These are phyloP conservation scores for Sugiyamaella xylanicola DNA, from an alignment of 1,139 yeast genomes.

Conservation along the genomic window DNA sequence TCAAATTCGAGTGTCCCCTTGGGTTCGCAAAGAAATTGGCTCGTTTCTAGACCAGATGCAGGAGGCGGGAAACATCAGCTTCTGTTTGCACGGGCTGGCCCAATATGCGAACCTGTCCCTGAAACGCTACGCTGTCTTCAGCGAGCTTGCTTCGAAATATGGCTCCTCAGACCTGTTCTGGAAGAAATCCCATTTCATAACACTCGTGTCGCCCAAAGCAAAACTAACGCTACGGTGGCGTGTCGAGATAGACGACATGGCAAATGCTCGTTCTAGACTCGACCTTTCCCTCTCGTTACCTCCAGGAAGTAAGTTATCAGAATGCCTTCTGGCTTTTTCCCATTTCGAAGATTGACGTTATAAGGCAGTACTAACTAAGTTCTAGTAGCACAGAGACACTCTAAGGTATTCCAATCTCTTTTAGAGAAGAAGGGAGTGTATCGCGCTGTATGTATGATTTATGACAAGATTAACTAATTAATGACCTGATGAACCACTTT, in stretches of 20 bases:
- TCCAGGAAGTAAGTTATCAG: neutral
- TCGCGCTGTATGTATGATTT: constrained; percentile 9
- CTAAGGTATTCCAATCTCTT: constrained; percentile 10
- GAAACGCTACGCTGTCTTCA: constrained; percentile 29
- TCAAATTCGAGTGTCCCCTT: constrained; percentile 26
- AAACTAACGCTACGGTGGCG: constrained; percentile 27
- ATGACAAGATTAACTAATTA: constrained; percentile 3
- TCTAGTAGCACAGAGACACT: neutral
- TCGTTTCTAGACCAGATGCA: constrained; percentile 24
- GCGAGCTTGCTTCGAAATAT: constrained; percentile 22
- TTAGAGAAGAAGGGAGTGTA: constrained; percentile 9
- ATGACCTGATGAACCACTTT: too few relatives aligned
- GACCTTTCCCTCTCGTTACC: constrained; percentile 7
- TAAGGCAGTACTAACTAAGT: neutral
- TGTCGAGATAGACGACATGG: constrained; percentile 19
- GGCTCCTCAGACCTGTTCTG: constrained; percentile 26
- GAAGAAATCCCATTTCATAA: constrained; percentile 26
- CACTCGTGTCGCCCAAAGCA: constrained; percentile 16
- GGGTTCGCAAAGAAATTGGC: constrained; percentile 30
- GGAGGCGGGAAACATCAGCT: constrained; percentile 25
- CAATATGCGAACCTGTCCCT: constrained; percentile 30
- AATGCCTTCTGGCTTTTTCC: too few relatives aligned
- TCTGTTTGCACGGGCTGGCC: constrained; percentile 32
- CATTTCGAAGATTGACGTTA: too few relatives aligned
- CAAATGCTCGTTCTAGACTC: constrained; percentile 2